Evolutionary conservation across 202 grass and related monocot species (phyloP).

Genomic region (Cymbopogon flexuosus): DNA sequence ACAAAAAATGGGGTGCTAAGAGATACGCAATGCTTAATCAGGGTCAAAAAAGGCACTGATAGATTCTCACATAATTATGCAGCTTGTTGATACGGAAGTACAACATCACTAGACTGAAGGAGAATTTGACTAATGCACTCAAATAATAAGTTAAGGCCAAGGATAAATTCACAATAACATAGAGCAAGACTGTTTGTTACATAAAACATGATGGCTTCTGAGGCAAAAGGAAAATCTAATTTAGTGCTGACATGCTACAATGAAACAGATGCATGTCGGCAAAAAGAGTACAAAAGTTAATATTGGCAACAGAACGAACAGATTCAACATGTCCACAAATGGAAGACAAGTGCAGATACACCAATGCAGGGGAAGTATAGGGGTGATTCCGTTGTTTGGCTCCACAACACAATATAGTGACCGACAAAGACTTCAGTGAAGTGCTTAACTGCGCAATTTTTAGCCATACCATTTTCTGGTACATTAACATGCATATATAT

Average conservation of each 20-base stretch:
- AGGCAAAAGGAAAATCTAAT: neutral
- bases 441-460: neutral
- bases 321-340: neutral
- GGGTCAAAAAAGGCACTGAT: neutral
- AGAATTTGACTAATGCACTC: neutral
- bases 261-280: neutral
- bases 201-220: neutral
- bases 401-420: neutral
- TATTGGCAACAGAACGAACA: neutral
- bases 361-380: neutral
- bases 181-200: neutral
- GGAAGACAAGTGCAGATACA: neutral
- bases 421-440: neutral
- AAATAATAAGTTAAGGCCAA: neutral
- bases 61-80: neutral
- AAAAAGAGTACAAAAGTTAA: neutral
- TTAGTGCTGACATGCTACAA: neutral
- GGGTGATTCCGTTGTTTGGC: neutral
- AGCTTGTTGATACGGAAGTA: neutral
- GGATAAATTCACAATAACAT: neutral
- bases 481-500: neutral
- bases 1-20: neutral
- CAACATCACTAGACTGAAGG: neutral
- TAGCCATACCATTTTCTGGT: neutral
- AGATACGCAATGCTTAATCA: neutral